Conservation (phyloP, 768 basidiomycete genomes). For the Suillus clintonianus region DNA sequence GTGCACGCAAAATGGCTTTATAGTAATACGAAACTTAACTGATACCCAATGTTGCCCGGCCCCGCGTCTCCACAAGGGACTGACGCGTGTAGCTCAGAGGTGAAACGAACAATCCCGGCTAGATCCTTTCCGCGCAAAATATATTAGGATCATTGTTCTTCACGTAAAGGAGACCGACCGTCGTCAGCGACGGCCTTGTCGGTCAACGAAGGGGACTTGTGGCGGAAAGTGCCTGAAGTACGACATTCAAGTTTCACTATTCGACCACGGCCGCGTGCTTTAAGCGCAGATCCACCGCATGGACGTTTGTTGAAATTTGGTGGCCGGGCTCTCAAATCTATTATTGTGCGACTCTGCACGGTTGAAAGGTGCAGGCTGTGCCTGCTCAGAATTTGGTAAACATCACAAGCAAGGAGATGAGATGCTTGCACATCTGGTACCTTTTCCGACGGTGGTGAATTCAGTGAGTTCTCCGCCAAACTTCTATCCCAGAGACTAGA, state of each 20-base stretch:
- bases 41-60: neutral
- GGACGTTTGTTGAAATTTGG: slow-evolving; percentile 9
- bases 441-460: slow-evolving; percentile 41
- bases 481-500: neutral
- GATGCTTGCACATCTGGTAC: slow-evolving; percentile 46
- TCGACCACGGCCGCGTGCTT: neutral
- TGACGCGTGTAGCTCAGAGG: neutral
- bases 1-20: neutral
- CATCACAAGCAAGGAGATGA: slow-evolving; percentile 47
- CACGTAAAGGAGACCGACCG: neutral
- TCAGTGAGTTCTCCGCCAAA: slow-evolving; percentile 37
- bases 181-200: neutral
- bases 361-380: slow-evolving; percentile 39
- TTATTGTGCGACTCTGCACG: slow-evolving; percentile 42
- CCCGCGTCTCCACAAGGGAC: neutral
- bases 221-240: neutral
- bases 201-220: neutral
- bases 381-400: slow-evolving; percentile 27
- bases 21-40: neutral
- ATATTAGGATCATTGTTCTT: neutral
- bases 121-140: neutral
- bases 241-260: neutral
- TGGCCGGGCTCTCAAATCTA: slow-evolving; percentile 41
- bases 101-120: neutral
- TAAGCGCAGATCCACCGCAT: neutral